Conservation (phyloP, 1,284 basidiomycete species). For the Ustilago lituana region DNA sequence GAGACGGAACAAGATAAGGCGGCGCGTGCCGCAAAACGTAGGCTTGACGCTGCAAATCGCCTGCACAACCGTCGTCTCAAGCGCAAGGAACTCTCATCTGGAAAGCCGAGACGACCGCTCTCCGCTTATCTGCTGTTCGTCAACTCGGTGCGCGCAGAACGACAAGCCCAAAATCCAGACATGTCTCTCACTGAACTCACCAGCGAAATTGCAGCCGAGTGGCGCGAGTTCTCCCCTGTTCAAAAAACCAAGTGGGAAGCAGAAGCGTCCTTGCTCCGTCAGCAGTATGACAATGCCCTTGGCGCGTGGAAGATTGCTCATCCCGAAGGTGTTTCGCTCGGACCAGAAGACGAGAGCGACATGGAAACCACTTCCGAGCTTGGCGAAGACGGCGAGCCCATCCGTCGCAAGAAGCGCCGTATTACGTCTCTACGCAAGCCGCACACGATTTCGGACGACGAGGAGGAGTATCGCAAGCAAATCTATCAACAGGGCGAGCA, state of each 20-base stretch:
- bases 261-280: constrained; percentile 23
- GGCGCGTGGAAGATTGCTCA: constrained; percentile 34
- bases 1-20: constrained; percentile 18
- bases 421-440: constrained; percentile 20
- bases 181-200: constrained; percentile 40
- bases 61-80: constrained; percentile 41
- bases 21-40: constrained; percentile 14
- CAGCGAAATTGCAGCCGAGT: constrained; percentile 37
- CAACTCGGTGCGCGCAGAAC: constrained; percentile 36
- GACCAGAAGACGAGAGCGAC: constrained; percentile 42
- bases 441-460: constrained; percentile 54
- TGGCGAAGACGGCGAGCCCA: constrained; percentile 27
- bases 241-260: constrained; percentile 39
- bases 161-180: constrained; percentile 27
- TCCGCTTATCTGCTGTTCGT: constrained; percentile 47
- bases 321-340: constrained; percentile 35
- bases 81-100: constrained; percentile 37
- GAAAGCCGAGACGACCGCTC: constrained; percentile 38
- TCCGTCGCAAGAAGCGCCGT: constrained; percentile 35
- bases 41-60: constrained; percentile 19
- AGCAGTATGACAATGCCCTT: constrained; percentile 39
- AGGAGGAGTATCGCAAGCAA: constrained; percentile 49
- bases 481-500: constrained; percentile 30
- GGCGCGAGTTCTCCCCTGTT: constrained; percentile 27
- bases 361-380: constrained; percentile 47